These are phyloP conservation scores for Capronia americana DNA, from an alignment of 2,329 filamentous ascomycete species.

Conservation along the genomic window DNA sequence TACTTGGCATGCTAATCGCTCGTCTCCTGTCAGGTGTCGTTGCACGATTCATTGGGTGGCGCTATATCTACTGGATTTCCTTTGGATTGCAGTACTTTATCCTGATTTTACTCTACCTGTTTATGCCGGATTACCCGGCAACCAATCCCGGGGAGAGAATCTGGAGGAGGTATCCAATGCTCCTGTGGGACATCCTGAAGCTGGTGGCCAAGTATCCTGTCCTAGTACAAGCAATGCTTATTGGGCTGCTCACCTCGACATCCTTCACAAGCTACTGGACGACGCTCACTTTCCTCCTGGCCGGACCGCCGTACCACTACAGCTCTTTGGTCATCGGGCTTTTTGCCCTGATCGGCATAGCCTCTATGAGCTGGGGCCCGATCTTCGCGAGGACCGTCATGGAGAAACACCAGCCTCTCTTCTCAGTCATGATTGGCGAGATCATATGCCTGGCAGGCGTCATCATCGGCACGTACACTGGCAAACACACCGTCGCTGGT, in stretches of 20 bases:
- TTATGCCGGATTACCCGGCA: slow-evolving; percentile 81
- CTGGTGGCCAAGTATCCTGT: slow-evolving; percentile 71
- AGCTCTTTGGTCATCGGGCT: slow-evolving; percentile 72
- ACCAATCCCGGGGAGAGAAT: slow-evolving; percentile 64
- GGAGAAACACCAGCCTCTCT: slow-evolving; percentile 68
- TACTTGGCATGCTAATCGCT: slow-evolving; percentile 77
- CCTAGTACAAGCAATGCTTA: slow-evolving; percentile 71
- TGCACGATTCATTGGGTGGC: slow-evolving; percentile 75
- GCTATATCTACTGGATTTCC: slow-evolving; percentile 79
- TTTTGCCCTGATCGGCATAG: slow-evolving; percentile 78
- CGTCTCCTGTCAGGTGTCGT: slow-evolving; percentile 77
- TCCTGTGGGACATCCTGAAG: slow-evolving; percentile 68
- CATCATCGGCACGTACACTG: slow-evolving; percentile 40
- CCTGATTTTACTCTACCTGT: slow-evolving; percentile 68
- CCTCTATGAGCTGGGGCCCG: slow-evolving; percentile 70
- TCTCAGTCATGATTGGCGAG: slow-evolving; percentile 70
- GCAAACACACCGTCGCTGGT: slow-evolving; percentile 66
- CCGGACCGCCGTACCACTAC: slow-evolving; percentile 72
- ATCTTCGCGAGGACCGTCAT: slow-evolving; percentile 73
- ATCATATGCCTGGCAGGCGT: slow-evolving; percentile 61
- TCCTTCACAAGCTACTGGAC: slow-evolving; percentile 75
- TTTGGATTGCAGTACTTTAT: slow-evolving; percentile 74
- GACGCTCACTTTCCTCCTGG: slow-evolving; percentile 80
- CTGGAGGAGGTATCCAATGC: slow-evolving; percentile 52
- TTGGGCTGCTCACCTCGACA: slow-evolving; percentile 66